Conservation (phyloP, 2,329 filamentous ascomycete species). For the Calonectria leucothoes region DNA sequence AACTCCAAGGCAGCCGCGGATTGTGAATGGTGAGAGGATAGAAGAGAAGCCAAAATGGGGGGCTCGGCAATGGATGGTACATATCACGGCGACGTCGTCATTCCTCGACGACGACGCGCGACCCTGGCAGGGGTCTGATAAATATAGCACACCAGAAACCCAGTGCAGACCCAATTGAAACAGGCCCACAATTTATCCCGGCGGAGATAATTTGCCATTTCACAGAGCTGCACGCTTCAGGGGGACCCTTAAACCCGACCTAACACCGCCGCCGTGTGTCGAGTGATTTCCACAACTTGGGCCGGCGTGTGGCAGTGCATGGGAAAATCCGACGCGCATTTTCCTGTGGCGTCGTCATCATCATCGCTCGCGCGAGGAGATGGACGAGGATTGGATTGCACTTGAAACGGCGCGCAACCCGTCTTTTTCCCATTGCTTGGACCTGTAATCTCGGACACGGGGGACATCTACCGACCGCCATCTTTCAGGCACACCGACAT, state of each 20-base stretch:
- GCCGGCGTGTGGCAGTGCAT: neutral
- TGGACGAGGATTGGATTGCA: too few species aligned
- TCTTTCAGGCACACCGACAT: neutral
- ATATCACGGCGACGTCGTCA: constrained; percentile 2
- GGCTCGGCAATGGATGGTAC: neutral
- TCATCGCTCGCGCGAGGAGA: neutral
- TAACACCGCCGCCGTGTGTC: constrained; percentile 6
- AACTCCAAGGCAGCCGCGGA: neutral
- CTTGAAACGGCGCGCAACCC: neutral
- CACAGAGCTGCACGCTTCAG: constrained; percentile 6
- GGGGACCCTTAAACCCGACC: constrained; percentile 12
- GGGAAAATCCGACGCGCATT: neutral
- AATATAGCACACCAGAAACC: neutral
- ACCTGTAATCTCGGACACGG: neutral
- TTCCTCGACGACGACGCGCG: neutral
- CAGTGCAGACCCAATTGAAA: neutral
- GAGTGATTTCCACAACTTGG: neutral
- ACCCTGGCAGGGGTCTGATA: neutral
- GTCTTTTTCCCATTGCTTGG: neutral
- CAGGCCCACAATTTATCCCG: constrained; percentile 5
- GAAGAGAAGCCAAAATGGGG: neutral
- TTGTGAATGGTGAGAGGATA: neutral
- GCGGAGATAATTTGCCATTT: neutral
- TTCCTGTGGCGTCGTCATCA: neutral
- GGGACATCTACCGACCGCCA: neutral